Percentiles rank a stretch among this genome's conserved stretches.
These are phyloP conservation scores for Aspergillus brunneoviolaceus DNA, from an alignment of 2,329 filamentous ascomycete species.

Conservation along the genomic window DNA sequence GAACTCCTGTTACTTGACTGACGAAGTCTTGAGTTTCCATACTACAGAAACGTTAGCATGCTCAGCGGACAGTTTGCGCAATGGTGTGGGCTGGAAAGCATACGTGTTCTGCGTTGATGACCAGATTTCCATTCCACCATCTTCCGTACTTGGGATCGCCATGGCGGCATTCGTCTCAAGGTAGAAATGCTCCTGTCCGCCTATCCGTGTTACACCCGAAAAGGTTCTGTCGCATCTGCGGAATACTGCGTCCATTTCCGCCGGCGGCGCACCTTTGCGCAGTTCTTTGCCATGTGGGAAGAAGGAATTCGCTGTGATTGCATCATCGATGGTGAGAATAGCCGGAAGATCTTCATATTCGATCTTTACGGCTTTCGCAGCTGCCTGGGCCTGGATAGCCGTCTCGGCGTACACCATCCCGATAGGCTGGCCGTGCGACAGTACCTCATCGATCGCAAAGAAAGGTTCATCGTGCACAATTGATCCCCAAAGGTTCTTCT, in stretches of 20 bases:
- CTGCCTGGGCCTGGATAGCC: conserved; percentile 68
- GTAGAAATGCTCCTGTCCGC: conserved; percentile 84
- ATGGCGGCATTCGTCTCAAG: conserved; percentile 81
- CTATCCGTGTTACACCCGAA: conserved; percentile 38
- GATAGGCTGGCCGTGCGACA: conserved; percentile 79
- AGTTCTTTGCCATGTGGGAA: conserved; percentile 74
- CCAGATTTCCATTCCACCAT: conserved; percentile 85
- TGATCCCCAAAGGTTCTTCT: conserved; percentile 80
- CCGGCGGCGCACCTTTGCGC: conserved; percentile 58
- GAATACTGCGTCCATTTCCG: conserved; percentile 6
- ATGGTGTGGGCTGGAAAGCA: conserved; percentile 28
- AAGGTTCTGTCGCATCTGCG: conserved; percentile 9
- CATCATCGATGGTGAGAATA: conserved; percentile 84
- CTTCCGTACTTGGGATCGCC: conserved; percentile 77
- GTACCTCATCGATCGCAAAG: conserved; percentile 78
- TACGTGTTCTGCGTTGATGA: conserved; percentile 82
- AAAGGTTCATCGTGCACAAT: conserved; percentile 66
- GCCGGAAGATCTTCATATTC: conserved; percentile 82
- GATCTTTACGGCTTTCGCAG: conserved; percentile 71
- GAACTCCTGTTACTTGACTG: conserved; percentile 70
- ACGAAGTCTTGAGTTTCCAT: conserved; percentile 68
- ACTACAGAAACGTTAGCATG: conserved; percentile 19
- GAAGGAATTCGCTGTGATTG: conserved; percentile 75
- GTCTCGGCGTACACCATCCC: conserved; percentile 76
- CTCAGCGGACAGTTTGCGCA: conserved; percentile 16